phyloP scores from a whole-genome alignment of 257 asterid species.

The Paraleonurus japonicus region DNA sequence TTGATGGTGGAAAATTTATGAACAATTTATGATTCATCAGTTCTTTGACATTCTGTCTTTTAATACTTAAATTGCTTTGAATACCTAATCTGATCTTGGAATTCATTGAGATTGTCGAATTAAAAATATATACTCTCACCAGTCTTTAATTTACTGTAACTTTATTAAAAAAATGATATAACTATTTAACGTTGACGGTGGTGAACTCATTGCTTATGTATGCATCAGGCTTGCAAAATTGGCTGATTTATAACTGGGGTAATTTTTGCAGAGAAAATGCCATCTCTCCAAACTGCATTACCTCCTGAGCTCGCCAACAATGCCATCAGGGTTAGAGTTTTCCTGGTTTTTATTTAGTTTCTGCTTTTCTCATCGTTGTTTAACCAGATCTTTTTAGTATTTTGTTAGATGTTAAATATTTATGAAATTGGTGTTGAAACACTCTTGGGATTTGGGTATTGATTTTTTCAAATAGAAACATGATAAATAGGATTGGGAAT shows the following conservation, averaged over 20 bases:
- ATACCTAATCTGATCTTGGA: too few species aligned
- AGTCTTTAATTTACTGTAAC: too few species aligned
- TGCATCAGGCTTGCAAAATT: too few species aligned
- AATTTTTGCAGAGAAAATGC: constrained; percentile 44
- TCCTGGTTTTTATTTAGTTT: constrained; percentile 18
- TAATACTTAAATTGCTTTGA: too few species aligned
- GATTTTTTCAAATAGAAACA: background rate
- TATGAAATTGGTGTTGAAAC: background rate
- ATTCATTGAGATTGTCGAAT: too few species aligned
- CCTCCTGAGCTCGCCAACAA: constrained; percentile 98
- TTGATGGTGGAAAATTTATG: background rate
- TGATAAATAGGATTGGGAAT: background rate
- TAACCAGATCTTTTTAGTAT: background rate
- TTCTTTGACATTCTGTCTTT: too few species aligned
- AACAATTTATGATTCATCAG: too few species aligned
- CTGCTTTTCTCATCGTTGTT: background rate
- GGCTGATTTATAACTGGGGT: background rate
- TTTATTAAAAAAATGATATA: too few species aligned
- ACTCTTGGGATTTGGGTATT: background rate
- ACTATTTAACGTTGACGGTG: too few species aligned
- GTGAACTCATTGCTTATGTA: too few species aligned
- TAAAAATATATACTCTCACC: background rate
- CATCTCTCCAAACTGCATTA: constrained; percentile 84
- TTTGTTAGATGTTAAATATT: constrained; percentile 3
- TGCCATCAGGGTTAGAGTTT: constrained; percentile 57